Percentiles rank a stretch among this genome's conserved stretches.
Conservation (phyloP, 78 protist genomes). For the Dictyostelium capitatum region DNA sequence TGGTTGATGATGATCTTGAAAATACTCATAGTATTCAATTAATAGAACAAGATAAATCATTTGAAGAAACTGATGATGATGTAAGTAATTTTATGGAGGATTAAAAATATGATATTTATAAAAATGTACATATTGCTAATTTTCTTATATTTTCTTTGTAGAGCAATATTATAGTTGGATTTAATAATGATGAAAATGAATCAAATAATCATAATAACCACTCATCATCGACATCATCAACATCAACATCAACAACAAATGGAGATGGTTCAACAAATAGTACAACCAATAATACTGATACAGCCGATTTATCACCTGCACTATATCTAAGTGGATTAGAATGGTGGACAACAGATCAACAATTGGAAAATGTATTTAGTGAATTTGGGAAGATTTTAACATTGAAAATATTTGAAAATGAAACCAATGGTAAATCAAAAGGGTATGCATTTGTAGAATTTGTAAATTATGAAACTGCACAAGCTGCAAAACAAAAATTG, state of each 20-base stretch:
- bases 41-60: slow-evolving; percentile 10
- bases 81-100: too few species aligned
- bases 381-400: slow-evolving; percentile 64
- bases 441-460: slow-evolving; percentile 77
- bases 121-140: too few species aligned
- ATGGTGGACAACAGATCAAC: slow-evolving; percentile 83
- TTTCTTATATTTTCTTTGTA: too few species aligned
- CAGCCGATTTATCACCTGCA: slow-evolving; percentile 55
- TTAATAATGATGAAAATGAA: not conserved
- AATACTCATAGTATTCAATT: slow-evolving; percentile 15
- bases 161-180: not conserved
- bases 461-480: not conserved
- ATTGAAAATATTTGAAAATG: slow-evolving; percentile 72
- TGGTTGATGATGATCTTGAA: not conserved
- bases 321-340: slow-evolving; percentile 22
- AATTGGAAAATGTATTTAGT: slow-evolving; percentile 41
- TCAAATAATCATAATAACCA: not conserved
- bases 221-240: not conserved
- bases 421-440: slow-evolving; percentile 72
- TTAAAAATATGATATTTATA: too few species aligned
- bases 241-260: not conserved
- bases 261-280: not conserved
- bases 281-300: not conserved
- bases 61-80: slow-evolving; percentile 37
- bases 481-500: slow-evolving; percentile 34